Conservation (phyloP, 257 asterid genomes). For the Jaltomata sinuosa region DNA sequence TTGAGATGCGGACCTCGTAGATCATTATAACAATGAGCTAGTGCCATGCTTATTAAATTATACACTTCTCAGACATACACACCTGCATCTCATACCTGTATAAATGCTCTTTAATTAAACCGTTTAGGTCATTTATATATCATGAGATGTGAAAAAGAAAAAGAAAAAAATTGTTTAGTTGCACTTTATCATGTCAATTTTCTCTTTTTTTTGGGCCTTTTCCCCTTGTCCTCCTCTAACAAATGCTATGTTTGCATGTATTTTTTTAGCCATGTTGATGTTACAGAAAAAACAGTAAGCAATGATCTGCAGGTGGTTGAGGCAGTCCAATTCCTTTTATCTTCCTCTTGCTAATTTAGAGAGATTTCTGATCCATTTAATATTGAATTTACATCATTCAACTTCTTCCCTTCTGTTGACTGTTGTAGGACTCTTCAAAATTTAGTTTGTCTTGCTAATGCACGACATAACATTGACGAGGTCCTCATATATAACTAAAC, state of each 20-base stretch:
- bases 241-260: background rate
- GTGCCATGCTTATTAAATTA: background rate
- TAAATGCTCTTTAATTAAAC: background rate
- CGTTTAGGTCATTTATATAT: background rate
- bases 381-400: background rate
- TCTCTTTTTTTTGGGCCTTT: background rate
- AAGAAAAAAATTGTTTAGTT: background rate
- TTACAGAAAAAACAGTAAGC: background rate
- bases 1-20: background rate
- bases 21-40: background rate
- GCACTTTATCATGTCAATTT: background rate
- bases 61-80: background rate
- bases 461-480: background rate
- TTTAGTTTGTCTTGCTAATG: background rate
- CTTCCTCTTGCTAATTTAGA: slow-evolving; percentile 1
- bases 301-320: background rate
- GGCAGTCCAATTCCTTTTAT: background rate
- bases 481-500: background rate
- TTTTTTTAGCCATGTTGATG: background rate
- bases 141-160: background rate
- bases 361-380: background rate
- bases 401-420: background rate
- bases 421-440: background rate
- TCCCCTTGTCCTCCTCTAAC: background rate
- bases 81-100: background rate